phyloP scores from a whole-genome alignment of 2,329 filamentous ascomycete species.

The Colletotrichum sublineola region DNA sequence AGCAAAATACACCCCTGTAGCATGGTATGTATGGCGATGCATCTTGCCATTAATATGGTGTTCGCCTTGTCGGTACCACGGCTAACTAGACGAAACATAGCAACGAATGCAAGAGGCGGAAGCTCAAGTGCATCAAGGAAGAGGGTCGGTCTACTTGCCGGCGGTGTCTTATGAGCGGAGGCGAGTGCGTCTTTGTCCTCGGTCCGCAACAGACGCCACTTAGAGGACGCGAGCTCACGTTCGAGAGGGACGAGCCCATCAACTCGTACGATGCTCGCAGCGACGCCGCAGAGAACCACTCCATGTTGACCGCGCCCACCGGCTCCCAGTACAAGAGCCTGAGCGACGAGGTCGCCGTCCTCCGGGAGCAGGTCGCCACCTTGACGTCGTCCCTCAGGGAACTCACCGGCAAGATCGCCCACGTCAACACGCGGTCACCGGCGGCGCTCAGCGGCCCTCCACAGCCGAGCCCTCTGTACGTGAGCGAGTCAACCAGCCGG shows the following conservation, averaged over 20 bases:
- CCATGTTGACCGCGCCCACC: neutral
- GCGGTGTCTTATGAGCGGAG: conserved; percentile 48
- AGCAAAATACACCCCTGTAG: conserved; percentile 55
- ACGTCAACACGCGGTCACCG: conserved; percentile 26
- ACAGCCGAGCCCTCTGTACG: conserved; percentile 34
- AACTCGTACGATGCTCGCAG: conserved; percentile 30
- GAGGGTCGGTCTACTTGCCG: conserved; percentile 47
- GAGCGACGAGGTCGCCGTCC: conserved; percentile 47
- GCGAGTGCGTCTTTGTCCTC: conserved; percentile 47
- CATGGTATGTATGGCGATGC: conserved; percentile 49
- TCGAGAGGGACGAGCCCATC: conserved; percentile 45
- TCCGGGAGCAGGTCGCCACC: conserved; percentile 50
- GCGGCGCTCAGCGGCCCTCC: conserved; percentile 23
- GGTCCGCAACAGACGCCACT: conserved; percentile 36
- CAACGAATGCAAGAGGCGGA: conserved; percentile 57
- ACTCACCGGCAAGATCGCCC: conserved; percentile 45
- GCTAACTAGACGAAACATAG: conserved; percentile 36
- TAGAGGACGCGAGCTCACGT: conserved; percentile 41
- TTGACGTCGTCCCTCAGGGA: conserved; percentile 48
- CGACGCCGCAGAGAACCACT: neutral
- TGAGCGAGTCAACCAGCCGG: conserved; percentile 20
- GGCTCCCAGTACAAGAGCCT: conserved; percentile 43
- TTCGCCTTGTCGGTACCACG: neutral
- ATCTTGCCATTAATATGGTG: neutral
- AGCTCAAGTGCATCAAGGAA: conserved; percentile 55